phyloP scores from a whole-genome alignment of 495 filamentous ascomycete species.

The Pyronema omphalodes region DNA sequence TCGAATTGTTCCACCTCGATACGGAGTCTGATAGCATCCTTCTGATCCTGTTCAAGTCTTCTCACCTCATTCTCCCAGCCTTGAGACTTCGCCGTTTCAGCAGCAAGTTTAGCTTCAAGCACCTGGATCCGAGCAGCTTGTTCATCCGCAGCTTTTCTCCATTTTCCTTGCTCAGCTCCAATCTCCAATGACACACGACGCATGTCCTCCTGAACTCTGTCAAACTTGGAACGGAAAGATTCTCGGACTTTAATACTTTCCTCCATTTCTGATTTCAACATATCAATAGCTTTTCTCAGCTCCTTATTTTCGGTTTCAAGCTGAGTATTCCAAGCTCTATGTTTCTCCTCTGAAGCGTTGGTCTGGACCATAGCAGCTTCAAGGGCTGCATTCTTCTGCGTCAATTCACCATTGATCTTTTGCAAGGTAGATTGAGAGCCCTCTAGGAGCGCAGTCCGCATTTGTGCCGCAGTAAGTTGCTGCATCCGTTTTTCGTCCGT shows the following conservation, averaged over 20 bases:
- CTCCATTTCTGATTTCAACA: slow-evolving; percentile 55
- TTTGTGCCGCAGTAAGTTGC: slow-evolving; percentile 19
- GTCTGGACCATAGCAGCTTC: slow-evolving; percentile 17
- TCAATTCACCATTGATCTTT: slow-evolving; percentile 18
- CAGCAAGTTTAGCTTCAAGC: slow-evolving; percentile 55
- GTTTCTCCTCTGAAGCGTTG: slow-evolving; percentile 13
- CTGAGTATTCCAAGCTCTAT: slow-evolving; percentile 10
- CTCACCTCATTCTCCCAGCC: slow-evolving; percentile 63
- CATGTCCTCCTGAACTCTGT: slow-evolving; percentile 72
- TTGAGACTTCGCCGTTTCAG: slow-evolving; percentile 58
- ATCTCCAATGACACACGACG: slow-evolving; percentile 54
- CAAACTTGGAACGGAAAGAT: slow-evolving; percentile 59
- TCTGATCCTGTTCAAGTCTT: slow-evolving; percentile 41
- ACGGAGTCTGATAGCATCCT: slow-evolving; percentile 49
- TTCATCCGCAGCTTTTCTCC: slow-evolving; percentile 53
- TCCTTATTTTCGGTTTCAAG: slow-evolving; percentile 21
- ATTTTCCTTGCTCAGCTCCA: slow-evolving; percentile 57
- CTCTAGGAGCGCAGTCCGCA: slow-evolving; percentile 22
- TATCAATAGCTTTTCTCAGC: slow-evolving; percentile 46
- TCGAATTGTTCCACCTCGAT: slow-evolving; percentile 62
- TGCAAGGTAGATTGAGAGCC: slow-evolving; percentile 22
- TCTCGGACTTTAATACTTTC: slow-evolving; percentile 66
- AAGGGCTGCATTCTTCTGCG: slow-evolving; percentile 15
- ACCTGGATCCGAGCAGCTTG: slow-evolving; percentile 58
- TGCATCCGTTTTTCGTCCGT: slow-evolving; percentile 21